phyloP scores from a whole-genome alignment of 2,329 filamentous ascomycete species.

The Aspergillus brunneoviolaceus region DNA sequence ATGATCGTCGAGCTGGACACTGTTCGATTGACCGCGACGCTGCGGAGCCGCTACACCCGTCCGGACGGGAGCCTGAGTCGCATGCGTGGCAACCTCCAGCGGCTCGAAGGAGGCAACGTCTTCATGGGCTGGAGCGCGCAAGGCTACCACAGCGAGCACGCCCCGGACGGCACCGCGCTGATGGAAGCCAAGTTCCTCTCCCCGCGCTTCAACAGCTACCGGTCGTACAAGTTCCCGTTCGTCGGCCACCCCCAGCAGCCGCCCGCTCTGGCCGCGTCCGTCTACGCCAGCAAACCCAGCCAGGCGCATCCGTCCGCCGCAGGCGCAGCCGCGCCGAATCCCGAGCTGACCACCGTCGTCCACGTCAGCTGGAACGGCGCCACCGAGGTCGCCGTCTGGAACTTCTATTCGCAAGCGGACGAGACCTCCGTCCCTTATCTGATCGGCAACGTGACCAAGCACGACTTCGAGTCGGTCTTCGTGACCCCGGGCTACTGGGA shows the following conservation, averaged over 20 bases:
- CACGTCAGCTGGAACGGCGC: slow-evolving; percentile 42
- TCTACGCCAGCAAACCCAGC: slow-evolving; percentile 27
- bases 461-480: slow-evolving; percentile 35
- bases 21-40: slow-evolving; percentile 24
- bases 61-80: slow-evolving; percentile 33
- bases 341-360: slow-evolving; percentile 28
- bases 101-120: slow-evolving; percentile 35
- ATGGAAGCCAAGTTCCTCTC: slow-evolving; percentile 36
- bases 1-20: slow-evolving; percentile 29
- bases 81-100: slow-evolving; percentile 33
- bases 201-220: slow-evolving; percentile 37
- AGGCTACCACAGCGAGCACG: slow-evolving; percentile 35
- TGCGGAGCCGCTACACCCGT: slow-evolving; percentile 26
- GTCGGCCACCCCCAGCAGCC: slow-evolving; percentile 29
- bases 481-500: slow-evolving; percentile 25
- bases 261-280: slow-evolving; percentile 31
- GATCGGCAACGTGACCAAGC: slow-evolving; percentile 26
- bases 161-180: slow-evolving; percentile 28
- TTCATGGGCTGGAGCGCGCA: slow-evolving; percentile 35
- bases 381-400: slow-evolving; percentile 38
- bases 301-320: background rate
- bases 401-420: slow-evolving; percentile 32
- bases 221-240: slow-evolving; percentile 39
- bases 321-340: slow-evolving; percentile 19
- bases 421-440: slow-evolving; percentile 4